Evolutionary conservation across 1,284 basidiomycete species (phyloP).

Genomic region (Irpex lacteus): DNA sequence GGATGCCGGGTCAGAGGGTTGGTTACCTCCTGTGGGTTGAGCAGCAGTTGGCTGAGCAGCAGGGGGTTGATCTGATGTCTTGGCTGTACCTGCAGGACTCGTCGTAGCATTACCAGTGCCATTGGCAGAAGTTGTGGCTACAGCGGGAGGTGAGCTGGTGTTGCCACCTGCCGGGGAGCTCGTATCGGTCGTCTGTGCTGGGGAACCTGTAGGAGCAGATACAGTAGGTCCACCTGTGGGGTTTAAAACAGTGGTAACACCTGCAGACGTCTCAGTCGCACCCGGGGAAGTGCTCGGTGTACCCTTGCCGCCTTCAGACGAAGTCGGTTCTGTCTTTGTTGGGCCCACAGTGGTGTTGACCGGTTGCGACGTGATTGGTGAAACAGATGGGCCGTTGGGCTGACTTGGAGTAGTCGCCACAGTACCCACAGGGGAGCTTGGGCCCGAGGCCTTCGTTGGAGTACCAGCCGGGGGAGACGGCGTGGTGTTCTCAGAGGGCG

Average conservation of each 20-base stretch:
- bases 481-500: no score
- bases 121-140: background rate
- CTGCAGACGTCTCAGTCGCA: background rate
- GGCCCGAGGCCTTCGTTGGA: no score
- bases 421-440: background rate
- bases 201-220: background rate
- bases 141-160: background rate
- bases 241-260: background rate
- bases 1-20: no score
- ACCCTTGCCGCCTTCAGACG: background rate
- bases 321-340: background rate
- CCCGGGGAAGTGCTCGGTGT: background rate
- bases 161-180: background rate
- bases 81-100: background rate
- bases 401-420: background rate
- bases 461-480: no score
- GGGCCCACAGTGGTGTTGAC: background rate
- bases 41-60: background rate
- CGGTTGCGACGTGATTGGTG: background rate
- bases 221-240: background rate
- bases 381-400: background rate
- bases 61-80: background rate
- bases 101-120: background rate
- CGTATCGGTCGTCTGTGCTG: background rate
- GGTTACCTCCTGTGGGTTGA: background rate